Conservation (phyloP, 305 asterid genomes). For the Rubia peregrina region DNA sequence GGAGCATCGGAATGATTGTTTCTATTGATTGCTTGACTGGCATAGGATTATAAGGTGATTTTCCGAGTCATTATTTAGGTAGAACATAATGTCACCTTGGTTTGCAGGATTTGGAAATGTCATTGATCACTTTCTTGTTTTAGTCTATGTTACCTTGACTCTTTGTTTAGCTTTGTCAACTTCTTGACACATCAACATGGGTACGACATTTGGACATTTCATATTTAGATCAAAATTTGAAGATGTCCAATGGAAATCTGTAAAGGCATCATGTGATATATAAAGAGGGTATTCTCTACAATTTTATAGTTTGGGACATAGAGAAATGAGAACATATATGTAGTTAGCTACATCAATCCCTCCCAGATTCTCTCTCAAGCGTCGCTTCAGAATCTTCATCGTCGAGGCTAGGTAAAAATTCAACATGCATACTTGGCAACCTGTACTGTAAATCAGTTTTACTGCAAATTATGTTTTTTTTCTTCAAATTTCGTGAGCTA, state of each 20-base stretch:
- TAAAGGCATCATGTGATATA: conserved; percentile 20
- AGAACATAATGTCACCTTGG: not conserved
- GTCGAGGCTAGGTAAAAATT: no score
- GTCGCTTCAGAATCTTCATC: no score
- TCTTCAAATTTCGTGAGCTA: not conserved
- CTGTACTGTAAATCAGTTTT: not conserved
- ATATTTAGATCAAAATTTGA: conserved; percentile 12
- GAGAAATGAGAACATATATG: not conserved
- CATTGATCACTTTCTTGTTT: not conserved
- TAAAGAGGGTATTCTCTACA: not conserved
- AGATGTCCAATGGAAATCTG: conserved; percentile 33
- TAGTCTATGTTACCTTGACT: not conserved
- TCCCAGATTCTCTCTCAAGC: no score
- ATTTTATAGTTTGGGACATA: not conserved
- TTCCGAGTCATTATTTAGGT: not conserved
- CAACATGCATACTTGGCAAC: no score
- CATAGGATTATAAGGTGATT: not conserved
- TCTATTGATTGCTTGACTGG: not conserved
- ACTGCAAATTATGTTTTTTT: not conserved
- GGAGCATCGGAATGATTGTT: not conserved
- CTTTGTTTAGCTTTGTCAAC: conserved; percentile 17
- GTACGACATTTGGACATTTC: no score
- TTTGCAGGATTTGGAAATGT: not conserved
- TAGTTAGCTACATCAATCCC: not conserved
- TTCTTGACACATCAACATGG: no score